Conservation (phyloP, 192 early-diverging fungal species). For the Gryganskiella cystojenkinii region DNA sequence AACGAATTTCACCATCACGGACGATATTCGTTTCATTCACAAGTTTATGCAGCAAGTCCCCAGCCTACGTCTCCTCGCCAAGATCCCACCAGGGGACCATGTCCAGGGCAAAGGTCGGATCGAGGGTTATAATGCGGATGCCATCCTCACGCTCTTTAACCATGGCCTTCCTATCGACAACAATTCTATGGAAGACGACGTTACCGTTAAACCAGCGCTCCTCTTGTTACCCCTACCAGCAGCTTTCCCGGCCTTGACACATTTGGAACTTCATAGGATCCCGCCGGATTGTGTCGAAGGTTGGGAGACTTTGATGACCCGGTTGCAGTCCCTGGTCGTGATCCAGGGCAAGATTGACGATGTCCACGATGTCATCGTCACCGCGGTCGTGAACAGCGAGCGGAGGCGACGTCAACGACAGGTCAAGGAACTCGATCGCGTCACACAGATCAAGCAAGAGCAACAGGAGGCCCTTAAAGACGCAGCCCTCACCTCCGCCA, state of each 20-base stretch:
- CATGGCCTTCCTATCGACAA: slow-evolving; percentile 19
- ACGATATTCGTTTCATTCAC: slow-evolving; percentile 63
- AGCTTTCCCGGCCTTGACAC: slow-evolving; percentile 52
- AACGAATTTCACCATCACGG: slow-evolving; percentile 42
- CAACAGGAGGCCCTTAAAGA: slow-evolving; percentile 49
- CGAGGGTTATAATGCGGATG: slow-evolving; percentile 29
- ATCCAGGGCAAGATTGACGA: slow-evolving; percentile 57
- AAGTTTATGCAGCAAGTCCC: slow-evolving; percentile 54
- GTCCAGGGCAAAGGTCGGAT: slow-evolving; percentile 41
- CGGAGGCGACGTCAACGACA: slow-evolving; percentile 32
- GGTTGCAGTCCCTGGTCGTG: slow-evolving; percentile 56
- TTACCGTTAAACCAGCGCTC: neutral
- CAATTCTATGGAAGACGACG: neutral
- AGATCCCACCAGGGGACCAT: slow-evolving; percentile 30
- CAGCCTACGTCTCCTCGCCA: slow-evolving; percentile 52
- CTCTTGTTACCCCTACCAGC: slow-evolving; percentile 42
- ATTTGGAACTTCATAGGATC: slow-evolving; percentile 61
- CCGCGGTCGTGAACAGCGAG: slow-evolving; percentile 46
- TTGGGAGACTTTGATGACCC: slow-evolving; percentile 56
- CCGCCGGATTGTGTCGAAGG: slow-evolving; percentile 56
- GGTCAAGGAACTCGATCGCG: slow-evolving; percentile 20
- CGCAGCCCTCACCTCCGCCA: slow-evolving; percentile 1
- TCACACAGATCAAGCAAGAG: slow-evolving; percentile 26
- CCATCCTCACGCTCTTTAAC: slow-evolving; percentile 30
- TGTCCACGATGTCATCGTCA: slow-evolving; percentile 56